Percentiles rank a stretch among this genome's conserved stretches.
Evolutionary conservation across 2,329 filamentous ascomycete genomes (phyloP).

Genomic region (Celoporthe dispersa): DNA sequence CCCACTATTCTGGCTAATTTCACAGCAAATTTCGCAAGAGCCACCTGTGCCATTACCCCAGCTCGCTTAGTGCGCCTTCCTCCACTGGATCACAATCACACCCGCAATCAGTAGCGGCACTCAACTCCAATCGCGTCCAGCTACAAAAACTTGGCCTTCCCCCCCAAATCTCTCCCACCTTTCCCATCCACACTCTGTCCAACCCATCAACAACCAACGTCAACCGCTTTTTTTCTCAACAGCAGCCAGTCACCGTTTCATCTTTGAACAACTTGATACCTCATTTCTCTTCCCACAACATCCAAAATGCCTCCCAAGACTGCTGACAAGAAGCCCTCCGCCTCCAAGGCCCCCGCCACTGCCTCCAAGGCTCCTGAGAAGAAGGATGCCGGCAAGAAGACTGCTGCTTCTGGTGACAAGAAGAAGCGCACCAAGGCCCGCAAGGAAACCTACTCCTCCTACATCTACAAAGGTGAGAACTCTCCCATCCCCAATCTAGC

Average conservation of each 20-base stretch:
- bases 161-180: constrained; percentile 54
- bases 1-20: too few species aligned
- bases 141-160: constrained; percentile 63
- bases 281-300: constrained; percentile 30
- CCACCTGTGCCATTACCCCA: background rate
- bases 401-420: constrained; percentile 93
- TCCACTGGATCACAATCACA: constrained; percentile 35
- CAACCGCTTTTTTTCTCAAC: constrained; percentile 38
- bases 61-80: background rate
- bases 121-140: constrained; percentile 55
- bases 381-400: constrained; percentile 99
- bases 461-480: constrained; percentile 97
- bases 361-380: constrained; percentile 79
- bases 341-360: constrained; percentile 89
- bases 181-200: constrained; percentile 52
- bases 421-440: constrained; percentile 99
- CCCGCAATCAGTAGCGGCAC: constrained; percentile 59
- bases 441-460: constrained; percentile 99
- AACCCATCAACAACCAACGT: constrained; percentile 39
- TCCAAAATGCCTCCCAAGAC: constrained; percentile 95
- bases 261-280: constrained; percentile 13
- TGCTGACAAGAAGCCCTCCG: constrained; percentile 98
- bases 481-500: constrained; percentile 18
- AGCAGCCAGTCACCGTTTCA: constrained; percentile 30
- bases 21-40: too few species aligned